Evolutionary conservation across 1,284 basidiomycete species (phyloP).

Genomic region (Dichomitus squalens): DNA sequence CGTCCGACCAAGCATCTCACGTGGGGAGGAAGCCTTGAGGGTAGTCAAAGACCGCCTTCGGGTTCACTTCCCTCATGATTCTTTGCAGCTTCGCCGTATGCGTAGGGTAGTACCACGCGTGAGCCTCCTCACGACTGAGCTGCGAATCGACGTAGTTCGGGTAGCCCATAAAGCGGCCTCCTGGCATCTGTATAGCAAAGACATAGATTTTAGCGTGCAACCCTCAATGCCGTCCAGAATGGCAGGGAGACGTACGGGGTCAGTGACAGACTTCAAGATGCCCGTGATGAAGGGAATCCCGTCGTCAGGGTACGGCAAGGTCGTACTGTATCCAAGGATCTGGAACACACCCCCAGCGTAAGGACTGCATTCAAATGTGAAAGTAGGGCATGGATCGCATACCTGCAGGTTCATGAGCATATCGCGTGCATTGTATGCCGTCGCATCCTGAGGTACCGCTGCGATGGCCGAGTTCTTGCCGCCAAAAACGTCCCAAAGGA

Average conservation of each 20-base stretch:
- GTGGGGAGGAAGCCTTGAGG: neutral
- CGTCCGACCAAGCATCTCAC: neutral
- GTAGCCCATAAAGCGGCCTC: neutral
- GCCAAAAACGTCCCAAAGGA: neutral
- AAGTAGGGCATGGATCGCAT: neutral
- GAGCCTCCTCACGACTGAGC: neutral
- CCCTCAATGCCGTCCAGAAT: too few relatives aligned
- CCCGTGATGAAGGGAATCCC: neutral
- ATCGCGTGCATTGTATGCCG: neutral
- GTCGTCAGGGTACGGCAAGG: neutral
- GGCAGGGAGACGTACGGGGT: neutral
- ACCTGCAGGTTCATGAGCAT: constrained; percentile 1
- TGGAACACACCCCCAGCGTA: neutral
- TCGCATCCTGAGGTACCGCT: neutral
- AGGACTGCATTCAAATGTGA: neutral
- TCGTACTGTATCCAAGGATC: neutral
- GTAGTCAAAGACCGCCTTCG: neutral
- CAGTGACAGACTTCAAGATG: neutral
- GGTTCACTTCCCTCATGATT: neutral
- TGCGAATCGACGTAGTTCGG: constrained; percentile 1
- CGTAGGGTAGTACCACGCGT: constrained; percentile 1
- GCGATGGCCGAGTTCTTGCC: neutral
- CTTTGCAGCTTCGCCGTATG: neutral
- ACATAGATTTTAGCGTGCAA: too few relatives aligned
- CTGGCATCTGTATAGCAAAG: neutral